Conservation (phyloP, 495 filamentous ascomycete genomes). For the Pyrenula aspistea region DNA sequence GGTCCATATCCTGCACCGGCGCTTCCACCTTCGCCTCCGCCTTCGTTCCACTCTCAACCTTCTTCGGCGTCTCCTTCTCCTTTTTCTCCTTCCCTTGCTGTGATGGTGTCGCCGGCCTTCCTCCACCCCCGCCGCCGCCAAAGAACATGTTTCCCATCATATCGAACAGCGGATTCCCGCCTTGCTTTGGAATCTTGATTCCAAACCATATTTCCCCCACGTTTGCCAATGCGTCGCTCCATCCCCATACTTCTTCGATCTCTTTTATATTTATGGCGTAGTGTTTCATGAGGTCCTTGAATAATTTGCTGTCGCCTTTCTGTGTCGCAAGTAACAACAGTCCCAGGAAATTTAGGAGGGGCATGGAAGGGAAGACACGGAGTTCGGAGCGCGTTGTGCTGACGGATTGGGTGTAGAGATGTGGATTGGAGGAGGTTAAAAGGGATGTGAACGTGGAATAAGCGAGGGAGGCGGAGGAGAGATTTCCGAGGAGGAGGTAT, state of each 20-base stretch:
- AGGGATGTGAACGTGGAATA: constrained; percentile 68
- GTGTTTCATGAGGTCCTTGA: constrained; percentile 67
- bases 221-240: constrained; percentile 76
- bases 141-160: constrained; percentile 97
- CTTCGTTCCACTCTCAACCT: constrained; percentile 1
- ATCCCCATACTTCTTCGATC: constrained; percentile 59
- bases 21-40: neutral
- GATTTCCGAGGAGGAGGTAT: constrained; percentile 80
- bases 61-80: constrained; percentile 36
- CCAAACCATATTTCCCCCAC: constrained; percentile 95
- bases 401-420: constrained; percentile 67
- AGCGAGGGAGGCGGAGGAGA: constrained; percentile 75
- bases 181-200: constrained; percentile 79
- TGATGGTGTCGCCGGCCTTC: constrained; percentile 18
- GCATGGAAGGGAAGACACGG: constrained; percentile 72
- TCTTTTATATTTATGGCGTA: constrained; percentile 65
- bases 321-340: constrained; percentile 75
- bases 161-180: constrained; percentile 73
- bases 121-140: constrained; percentile 43
- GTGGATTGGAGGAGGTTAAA: constrained; percentile 54
- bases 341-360: constrained; percentile 84
- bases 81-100: constrained; percentile 26
- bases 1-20: neutral
- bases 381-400: constrained; percentile 62
- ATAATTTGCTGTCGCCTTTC: constrained; percentile 69